Evolutionary conservation across 306 rosid species (phyloP).

Genomic region (Fagus crenata): DNA sequence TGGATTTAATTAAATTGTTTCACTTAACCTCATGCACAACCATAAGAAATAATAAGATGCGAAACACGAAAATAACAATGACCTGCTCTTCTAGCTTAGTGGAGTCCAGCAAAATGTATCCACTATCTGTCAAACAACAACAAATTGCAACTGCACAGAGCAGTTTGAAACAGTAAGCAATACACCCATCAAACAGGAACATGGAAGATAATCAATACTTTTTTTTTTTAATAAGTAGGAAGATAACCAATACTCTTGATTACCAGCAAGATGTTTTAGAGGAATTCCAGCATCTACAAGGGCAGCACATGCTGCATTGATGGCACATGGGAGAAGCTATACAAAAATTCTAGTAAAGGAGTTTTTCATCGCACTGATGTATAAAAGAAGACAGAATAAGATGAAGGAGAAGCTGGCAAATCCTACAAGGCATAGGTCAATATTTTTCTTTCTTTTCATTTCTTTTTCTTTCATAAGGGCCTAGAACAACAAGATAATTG

Average conservation of each 20-base stretch:
- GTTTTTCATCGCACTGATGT: background rate
- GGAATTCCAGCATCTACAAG: conserved; percentile 94
- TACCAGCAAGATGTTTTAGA: conserved; percentile 92
- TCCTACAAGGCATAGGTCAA: background rate
- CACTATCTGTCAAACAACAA: conserved; percentile 71
- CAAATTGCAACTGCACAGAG: conserved; percentile 75
- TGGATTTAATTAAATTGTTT: no score
- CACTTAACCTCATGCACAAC: background rate
- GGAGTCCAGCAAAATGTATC: conserved; percentile 72
- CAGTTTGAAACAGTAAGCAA: conserved; percentile 34
- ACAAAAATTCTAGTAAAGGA: conserved; percentile 47
- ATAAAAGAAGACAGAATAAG: background rate
- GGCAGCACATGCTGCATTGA: conserved; percentile 92
- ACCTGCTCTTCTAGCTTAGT: conserved; percentile 95
- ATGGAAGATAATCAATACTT: conserved; percentile 23
- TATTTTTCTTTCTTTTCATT: conserved; percentile 6
- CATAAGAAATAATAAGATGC: conserved; percentile 7
- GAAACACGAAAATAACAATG: background rate
- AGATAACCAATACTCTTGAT: conserved; percentile 25
- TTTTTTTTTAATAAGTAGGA: background rate
- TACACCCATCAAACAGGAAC: conserved; percentile 19
- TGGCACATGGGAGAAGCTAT: conserved; percentile 93
- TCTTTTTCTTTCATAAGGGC: conserved; percentile 1
- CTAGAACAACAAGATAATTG: conserved; percentile 8
- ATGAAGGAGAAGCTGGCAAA: background rate